Conservation (phyloP, 768 basidiomycete species). For the Boletus sp. region DNA sequence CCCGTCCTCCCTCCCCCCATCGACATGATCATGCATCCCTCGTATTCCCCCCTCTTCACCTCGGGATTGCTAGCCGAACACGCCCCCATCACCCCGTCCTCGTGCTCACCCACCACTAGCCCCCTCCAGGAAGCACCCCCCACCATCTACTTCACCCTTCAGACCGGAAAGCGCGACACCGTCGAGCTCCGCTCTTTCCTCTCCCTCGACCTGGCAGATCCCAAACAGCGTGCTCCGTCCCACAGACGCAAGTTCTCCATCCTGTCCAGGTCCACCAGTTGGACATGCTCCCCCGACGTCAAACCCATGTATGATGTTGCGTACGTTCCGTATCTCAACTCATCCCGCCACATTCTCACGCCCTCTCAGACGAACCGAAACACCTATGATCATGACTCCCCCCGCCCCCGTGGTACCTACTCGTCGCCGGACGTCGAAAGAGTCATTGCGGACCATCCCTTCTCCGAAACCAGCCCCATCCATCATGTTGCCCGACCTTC, state of each 20-base stretch:
- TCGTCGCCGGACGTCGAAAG: constrained; percentile 36
- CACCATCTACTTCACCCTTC: constrained; percentile 41
- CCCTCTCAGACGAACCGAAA: constrained; percentile 21
- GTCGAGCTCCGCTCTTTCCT: constrained; percentile 56
- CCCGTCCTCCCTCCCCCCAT: background rate
- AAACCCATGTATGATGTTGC: constrained; percentile 11
- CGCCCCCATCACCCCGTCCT: constrained; percentile 8
- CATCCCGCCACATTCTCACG: background rate
- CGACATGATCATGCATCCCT: constrained; percentile 11
- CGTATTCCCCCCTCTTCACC: constrained; percentile 64
- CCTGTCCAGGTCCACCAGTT: constrained; percentile 30
- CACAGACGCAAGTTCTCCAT: constrained; percentile 34
- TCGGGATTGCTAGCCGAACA: constrained; percentile 49
- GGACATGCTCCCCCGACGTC: constrained; percentile 20
- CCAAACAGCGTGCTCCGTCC: constrained; percentile 39
- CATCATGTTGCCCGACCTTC: constrained; percentile 46
- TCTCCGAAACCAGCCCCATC: constrained; percentile 61
- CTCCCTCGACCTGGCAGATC: constrained; percentile 64
- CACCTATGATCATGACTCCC: constrained; percentile 19
- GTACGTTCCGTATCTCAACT: constrained; percentile 4
- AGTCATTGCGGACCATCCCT: constrained; percentile 48
- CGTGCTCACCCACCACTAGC: constrained; percentile 2
- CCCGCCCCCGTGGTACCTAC: constrained; percentile 4
- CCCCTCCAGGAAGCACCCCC: background rate
- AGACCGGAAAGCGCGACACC: constrained; percentile 37